These are phyloP conservation scores for Serendipita indica DNA, from an alignment of 768 basidiomycete genomes.

Conservation along the genomic window DNA sequence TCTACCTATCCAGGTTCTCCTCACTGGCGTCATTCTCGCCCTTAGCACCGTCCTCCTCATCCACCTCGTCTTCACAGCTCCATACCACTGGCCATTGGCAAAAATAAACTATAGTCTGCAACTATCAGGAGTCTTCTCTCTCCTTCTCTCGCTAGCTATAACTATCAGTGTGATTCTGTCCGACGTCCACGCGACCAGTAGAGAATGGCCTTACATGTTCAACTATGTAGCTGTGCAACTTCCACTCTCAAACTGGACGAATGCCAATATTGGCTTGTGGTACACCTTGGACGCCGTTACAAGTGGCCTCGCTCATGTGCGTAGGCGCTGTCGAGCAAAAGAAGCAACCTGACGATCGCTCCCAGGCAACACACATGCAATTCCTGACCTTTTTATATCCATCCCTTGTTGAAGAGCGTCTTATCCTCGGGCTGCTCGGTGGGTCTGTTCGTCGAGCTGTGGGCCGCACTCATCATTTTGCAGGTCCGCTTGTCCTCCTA, in stretches of 20 bases:
- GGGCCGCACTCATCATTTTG: background rate
- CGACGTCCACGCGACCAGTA: slow-evolving; percentile 43
- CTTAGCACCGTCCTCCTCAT: slow-evolving; percentile 74
- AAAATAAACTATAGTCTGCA: slow-evolving; percentile 86
- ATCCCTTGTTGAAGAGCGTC: slow-evolving; percentile 68
- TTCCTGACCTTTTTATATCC: slow-evolving; percentile 93
- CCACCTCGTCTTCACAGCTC: slow-evolving; percentile 86
- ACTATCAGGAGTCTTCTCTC: slow-evolving; percentile 62
- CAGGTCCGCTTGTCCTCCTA: slow-evolving; percentile 71
- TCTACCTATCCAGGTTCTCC: slow-evolving; percentile 77
- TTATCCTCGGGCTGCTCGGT: slow-evolving; percentile 79
- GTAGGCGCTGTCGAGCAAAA: slow-evolving; percentile 16
- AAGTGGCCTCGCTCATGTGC: slow-evolving; percentile 71
- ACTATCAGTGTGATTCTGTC: slow-evolving; percentile 63
- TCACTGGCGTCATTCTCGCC: slow-evolving; percentile 73
- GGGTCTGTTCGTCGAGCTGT: slow-evolving; percentile 16
- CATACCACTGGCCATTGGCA: slow-evolving; percentile 91
- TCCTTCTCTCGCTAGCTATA: slow-evolving; percentile 63
- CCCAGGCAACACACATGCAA: slow-evolving; percentile 90
- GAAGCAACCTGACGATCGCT: background rate
- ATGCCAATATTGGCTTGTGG: slow-evolving; percentile 60
- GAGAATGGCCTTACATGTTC: slow-evolving; percentile 89
- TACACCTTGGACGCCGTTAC: slow-evolving; percentile 76
- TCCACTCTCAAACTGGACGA: slow-evolving; percentile 54
- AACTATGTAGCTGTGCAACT: slow-evolving; percentile 76